Base-by-base conservation (phyloP, 306 rosid genomes). In the Cicer chorassanicum region DNA sequence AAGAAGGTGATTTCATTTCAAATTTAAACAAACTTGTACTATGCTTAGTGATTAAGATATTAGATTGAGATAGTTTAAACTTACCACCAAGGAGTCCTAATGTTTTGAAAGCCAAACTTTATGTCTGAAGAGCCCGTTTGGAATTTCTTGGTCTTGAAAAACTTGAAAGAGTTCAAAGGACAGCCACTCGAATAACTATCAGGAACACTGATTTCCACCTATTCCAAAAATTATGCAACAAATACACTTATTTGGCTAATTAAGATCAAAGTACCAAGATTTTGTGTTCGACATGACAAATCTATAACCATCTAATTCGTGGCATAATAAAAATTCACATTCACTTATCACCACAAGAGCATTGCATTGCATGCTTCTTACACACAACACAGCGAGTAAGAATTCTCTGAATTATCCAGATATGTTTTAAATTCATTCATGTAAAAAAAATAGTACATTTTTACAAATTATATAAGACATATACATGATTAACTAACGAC, bases 31-130 rank as follows among this genome's bases (percentile, higher is more conserved):
- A 78, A 51, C n/a, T 50, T 78, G 71, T 62, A 9, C 29, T 50
- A 40, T 8, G 19, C 42, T 50, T n/a, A 43, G 38, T 77, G 41
- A 39, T 50, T 9, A 12, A n/a, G 42, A 61, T 14, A 43, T 75
- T 9, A 50, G 73, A 59, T 69, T 12, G 38, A n/a, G 29, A 39
- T 12, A 13, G 13, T 65, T 40, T 43, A 41, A 72, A 70, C 88
- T 72, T 83, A 92, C 97, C 97, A 89, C 97, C 97, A 92, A 63
- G 96, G 96, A 65, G 96, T 88, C 75, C 96, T 85, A 16, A 82
- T 84, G 79, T 89, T 92, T 24, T 79, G 68, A 70, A 49, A 78
- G 55, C 90, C 90, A 34, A 39, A 63, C 60, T 85, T 79, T 39
- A 72, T 45, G 21, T 48, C 6, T 42, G 82, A 71, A 12, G 87